phyloP scores from a whole-genome alignment of 352 stramenopile species.

The Discostella stelligera region DNA sequence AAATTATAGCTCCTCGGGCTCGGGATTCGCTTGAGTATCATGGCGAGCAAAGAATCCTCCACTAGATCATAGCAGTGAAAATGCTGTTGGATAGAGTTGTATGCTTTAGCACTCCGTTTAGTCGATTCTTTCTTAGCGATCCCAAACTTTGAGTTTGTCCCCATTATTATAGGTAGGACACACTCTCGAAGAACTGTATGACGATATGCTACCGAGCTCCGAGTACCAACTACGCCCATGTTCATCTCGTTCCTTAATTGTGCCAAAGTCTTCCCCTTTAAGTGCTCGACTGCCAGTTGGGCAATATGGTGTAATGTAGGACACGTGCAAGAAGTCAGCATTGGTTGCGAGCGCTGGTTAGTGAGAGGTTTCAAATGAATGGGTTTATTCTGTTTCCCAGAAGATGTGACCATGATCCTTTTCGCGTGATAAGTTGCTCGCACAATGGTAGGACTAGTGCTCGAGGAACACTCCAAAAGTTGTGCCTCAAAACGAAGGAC shows the following conservation, averaged over 20 bases:
- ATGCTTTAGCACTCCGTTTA: constrained; percentile 3
- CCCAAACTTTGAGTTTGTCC: constrained; percentile 10
- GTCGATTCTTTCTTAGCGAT: neutral
- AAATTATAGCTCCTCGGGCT: constrained; percentile 27
- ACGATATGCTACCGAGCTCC: constrained; percentile 64
- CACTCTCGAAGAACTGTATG: constrained; percentile 57
- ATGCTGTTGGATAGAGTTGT: constrained; percentile 23
- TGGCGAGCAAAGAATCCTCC: constrained; percentile 69
- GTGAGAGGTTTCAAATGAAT: constrained; percentile 16
- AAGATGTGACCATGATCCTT: constrained; percentile 49
- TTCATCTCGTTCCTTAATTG: constrained; percentile 54
- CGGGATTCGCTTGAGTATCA: constrained; percentile 59
- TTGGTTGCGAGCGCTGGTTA: constrained; percentile 41
- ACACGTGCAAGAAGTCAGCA: constrained; percentile 71
- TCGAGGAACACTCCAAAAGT: constrained; percentile 14
- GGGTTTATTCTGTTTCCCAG: constrained; percentile 9
- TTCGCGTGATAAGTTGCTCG: constrained; percentile 66
- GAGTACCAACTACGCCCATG: constrained; percentile 38
- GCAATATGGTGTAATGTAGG: constrained; percentile 61
- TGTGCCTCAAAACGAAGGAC: constrained; percentile 70
- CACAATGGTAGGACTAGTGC: constrained; percentile 32
- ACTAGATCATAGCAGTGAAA: constrained; percentile 76
- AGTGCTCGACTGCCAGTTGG: constrained; percentile 50
- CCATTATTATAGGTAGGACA: constrained; percentile 29
- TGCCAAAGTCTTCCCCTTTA: constrained; percentile 43